Evolutionary conservation across 495 filamentous ascomycete species (phyloP).

Genomic region (Penicillium atrosanguineum): DNA sequence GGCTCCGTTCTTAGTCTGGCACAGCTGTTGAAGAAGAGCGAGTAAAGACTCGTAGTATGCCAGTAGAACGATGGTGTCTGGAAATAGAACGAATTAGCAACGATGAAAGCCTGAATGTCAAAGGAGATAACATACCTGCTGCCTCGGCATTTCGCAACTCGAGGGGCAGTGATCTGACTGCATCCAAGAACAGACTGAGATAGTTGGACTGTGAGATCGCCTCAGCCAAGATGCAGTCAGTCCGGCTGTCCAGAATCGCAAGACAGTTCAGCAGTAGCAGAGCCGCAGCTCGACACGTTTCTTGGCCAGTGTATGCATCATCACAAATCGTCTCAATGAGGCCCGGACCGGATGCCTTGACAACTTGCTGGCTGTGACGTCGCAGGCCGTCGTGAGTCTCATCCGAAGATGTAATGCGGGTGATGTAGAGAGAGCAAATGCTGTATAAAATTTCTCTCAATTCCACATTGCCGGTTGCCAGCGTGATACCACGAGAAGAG

Average conservation of each 20-base stretch:
- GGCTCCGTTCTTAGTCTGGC: slow-evolving; percentile 75
- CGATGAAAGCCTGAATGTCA: neutral
- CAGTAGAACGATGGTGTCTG: slow-evolving; percentile 54
- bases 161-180: slow-evolving; percentile 64
- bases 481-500: slow-evolving; percentile 69
- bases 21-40: slow-evolving; percentile 78
- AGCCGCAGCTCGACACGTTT: slow-evolving; percentile 76
- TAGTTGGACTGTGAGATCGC: slow-evolving; percentile 83
- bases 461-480: slow-evolving; percentile 63
- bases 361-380: slow-evolving; percentile 66
- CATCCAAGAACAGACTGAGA: slow-evolving; percentile 81
- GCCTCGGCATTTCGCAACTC: slow-evolving; percentile 58
- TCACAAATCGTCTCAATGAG: slow-evolving; percentile 86
- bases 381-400: slow-evolving; percentile 38
- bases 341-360: slow-evolving; percentile 73
- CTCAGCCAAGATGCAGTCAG: slow-evolving; percentile 72
- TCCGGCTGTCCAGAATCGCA: slow-evolving; percentile 60
- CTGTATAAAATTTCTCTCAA: slow-evolving; percentile 83
- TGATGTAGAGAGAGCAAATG: slow-evolving; percentile 81
- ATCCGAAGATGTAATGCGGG: slow-evolving; percentile 58
- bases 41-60: slow-evolving; percentile 74
- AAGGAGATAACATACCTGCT: slow-evolving; percentile 41
- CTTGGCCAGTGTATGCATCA: slow-evolving; percentile 84
- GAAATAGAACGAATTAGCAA: slow-evolving; percentile 15
- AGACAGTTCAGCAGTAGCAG: slow-evolving; percentile 74